These are phyloP conservation scores for Calocybe gambosa DNA, from an alignment of 1,284 basidiomycete species.

Conservation along the genomic window DNA sequence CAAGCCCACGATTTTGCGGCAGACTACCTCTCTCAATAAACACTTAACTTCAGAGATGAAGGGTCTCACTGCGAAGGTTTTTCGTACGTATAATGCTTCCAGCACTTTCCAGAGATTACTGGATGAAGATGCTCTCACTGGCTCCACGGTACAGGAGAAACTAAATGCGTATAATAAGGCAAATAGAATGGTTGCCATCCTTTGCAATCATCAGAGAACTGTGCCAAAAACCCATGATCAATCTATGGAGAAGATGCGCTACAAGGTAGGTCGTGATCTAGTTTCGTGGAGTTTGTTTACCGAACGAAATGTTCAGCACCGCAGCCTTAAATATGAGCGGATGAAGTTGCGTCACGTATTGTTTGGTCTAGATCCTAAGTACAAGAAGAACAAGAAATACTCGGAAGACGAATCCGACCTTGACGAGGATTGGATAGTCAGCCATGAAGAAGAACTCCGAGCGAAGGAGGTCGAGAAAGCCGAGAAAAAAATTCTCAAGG, in stretches of 20 bases:
- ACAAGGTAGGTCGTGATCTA: conserved; percentile 57
- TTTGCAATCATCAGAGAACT: conserved; percentile 96
- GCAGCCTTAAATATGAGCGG: conserved; percentile 86
- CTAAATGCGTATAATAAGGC: conserved; percentile 93
- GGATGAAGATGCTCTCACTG: conserved; percentile 66
- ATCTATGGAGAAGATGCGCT: conserved; percentile 86
- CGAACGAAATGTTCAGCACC: conserved; percentile 33
- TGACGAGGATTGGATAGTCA: conserved; percentile 85
- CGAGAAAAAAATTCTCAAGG: conserved; percentile 84
- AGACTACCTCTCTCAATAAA: conserved; percentile 86
- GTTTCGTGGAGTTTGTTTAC: neutral
- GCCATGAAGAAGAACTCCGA: conserved; percentile 76
- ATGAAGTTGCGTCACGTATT: conserved; percentile 86
- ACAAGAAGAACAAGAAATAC: conserved; percentile 79
- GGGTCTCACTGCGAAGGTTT: conserved; percentile 94
- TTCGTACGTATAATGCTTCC: conserved; percentile 98
- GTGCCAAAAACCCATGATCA: conserved; percentile 88
- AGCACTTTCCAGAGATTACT: conserved; percentile 89
- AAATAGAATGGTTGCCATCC: conserved; percentile 90
- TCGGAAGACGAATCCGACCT: conserved; percentile 85
- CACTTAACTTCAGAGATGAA: conserved; percentile 91
- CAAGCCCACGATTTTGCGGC: conserved; percentile 8
- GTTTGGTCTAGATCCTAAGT: conserved; percentile 70
- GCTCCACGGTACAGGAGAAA: conserved; percentile 84
- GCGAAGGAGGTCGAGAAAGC: conserved; percentile 82